Conservation (phyloP, 2,329 filamentous ascomycete species). For the Aspergillus novoparasiticus region DNA sequence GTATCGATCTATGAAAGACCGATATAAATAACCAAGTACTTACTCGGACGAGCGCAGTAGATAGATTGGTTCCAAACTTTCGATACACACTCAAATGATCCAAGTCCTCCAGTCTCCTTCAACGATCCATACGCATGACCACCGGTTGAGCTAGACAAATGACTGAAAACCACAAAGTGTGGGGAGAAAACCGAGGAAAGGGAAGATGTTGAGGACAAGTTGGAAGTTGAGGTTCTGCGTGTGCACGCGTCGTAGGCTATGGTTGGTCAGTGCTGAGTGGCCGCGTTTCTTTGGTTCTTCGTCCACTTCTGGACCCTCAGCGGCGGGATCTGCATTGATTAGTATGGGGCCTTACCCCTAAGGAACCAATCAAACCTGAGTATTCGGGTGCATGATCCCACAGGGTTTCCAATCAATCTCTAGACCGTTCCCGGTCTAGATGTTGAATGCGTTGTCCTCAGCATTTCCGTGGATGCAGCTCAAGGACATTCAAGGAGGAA, state of each 20-base stretch:
- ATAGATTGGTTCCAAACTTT: constrained; percentile 7
- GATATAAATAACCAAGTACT: background rate
- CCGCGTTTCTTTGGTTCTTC: constrained; percentile 8
- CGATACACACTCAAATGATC: constrained; percentile 5
- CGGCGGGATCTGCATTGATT: constrained; percentile 12
- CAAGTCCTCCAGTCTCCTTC: constrained; percentile 22
- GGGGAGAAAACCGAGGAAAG: constrained; percentile 9
- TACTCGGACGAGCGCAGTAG: background rate
- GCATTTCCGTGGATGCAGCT: background rate
- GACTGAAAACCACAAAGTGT: constrained; percentile 12
- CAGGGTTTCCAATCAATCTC: background rate
- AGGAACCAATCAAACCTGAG: background rate
- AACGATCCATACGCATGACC: constrained; percentile 24
- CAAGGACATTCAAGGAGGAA: background rate
- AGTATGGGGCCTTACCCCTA: background rate
- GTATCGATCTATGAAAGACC: background rate
- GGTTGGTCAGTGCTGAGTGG: constrained; percentile 21
- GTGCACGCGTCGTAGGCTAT: constrained; percentile 21
- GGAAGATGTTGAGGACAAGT: constrained; percentile 18
- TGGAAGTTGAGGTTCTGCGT: constrained; percentile 23
- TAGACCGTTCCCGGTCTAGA: background rate
- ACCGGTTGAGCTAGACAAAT: constrained; percentile 6
- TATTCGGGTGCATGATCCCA: background rate
- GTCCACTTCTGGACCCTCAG: background rate
- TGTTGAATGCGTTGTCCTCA: background rate